phyloP scores from a whole-genome alignment of 768 basidiomycete genomes.

The Lactarius trivialis region DNA sequence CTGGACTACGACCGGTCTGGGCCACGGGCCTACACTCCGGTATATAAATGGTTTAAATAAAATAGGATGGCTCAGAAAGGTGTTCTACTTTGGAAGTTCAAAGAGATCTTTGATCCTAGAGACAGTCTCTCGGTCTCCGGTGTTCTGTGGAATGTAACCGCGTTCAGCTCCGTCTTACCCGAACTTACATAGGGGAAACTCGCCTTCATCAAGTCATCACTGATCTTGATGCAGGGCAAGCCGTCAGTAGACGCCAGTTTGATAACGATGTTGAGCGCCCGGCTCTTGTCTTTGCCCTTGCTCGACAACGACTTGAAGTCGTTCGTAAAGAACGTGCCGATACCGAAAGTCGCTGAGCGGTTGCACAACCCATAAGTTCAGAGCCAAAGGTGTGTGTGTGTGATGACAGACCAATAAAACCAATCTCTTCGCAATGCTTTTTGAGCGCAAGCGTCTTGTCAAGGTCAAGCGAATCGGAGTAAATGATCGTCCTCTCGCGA shows the following conservation, averaged over 20 bases:
- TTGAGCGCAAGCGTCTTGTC: conserved; percentile 66
- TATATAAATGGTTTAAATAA: too few relatives aligned
- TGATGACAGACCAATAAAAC: conserved; percentile 49
- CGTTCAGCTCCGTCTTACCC: not conserved
- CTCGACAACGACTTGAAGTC: conserved; percentile 57
- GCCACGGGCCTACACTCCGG: too few relatives aligned
- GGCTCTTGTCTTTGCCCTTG: conserved; percentile 53
- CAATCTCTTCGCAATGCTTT: conserved; percentile 65
- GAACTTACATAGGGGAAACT: conserved; percentile 2
- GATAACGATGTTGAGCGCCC: conserved; percentile 90
- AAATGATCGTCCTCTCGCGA: conserved; percentile 64
- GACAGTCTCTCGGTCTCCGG: conserved; percentile 46
- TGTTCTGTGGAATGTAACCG: conserved; percentile 38
- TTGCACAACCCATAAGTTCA: conserved; percentile 1
- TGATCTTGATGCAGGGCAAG: conserved; percentile 83
- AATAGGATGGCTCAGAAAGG: not conserved
- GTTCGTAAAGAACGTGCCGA: conserved; percentile 89
- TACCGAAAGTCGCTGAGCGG: conserved; percentile 76
- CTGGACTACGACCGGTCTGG: too few relatives aligned
- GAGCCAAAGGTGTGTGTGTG: too few relatives aligned
- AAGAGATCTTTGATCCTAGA: conserved; percentile 46
- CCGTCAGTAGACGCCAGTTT: conserved; percentile 74
- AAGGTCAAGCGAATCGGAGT: conserved; percentile 73
- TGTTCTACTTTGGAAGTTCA: conserved; percentile 29
- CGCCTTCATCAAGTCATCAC: conserved; percentile 85